Conservation (phyloP, 1,139 yeast genomes). For the Nakaseomyces bracarensis region DNA sequence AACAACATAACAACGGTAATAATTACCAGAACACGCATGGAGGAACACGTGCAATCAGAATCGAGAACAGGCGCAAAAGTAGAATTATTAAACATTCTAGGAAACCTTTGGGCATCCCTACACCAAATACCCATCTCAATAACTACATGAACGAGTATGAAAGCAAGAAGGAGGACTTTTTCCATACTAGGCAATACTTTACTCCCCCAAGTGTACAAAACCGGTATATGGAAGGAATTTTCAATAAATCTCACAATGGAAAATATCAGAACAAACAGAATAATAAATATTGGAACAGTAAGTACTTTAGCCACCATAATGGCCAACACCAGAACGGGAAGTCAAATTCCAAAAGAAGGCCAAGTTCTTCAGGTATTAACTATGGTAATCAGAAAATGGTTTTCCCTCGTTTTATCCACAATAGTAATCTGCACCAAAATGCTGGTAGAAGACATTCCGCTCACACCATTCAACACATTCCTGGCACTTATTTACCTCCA, state of each 20-base stretch:
- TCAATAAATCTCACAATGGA: conserved; percentile 34
- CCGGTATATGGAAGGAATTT: conserved; percentile 64
- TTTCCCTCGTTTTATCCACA: conserved; percentile 15
- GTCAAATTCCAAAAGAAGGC: conserved; percentile 16
- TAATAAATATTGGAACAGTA: conserved; percentile 17
- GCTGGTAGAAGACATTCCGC: conserved; percentile 19
- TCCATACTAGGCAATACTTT: conserved; percentile 61
- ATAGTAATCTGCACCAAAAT: conserved; percentile 10
- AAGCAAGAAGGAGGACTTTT: conserved; percentile 28
- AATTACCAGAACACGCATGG: conserved; percentile 14
- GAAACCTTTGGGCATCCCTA: conserved; percentile 58
- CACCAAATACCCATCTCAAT: conserved; percentile 38
- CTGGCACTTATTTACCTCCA: conserved; percentile 66
- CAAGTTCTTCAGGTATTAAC: conserved; percentile 19
- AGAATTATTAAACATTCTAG: conserved; percentile 44
- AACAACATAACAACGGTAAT: conserved; percentile 14
- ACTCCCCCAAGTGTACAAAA: conserved; percentile 70
- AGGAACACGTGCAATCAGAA: conserved; percentile 19
- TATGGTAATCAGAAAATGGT: conserved; percentile 10
- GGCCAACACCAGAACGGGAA: conserved; percentile 15
- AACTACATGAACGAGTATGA: conserved; percentile 34
- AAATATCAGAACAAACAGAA: conserved; percentile 5
- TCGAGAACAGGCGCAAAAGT: conserved; percentile 26
- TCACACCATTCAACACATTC: conserved; percentile 22
- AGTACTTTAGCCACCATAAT: conserved; percentile 17